Percentiles rank a stretch among this genome's conserved stretches.
phyloP scores from a whole-genome alignment of 192 early-diverging fungal species.

The Backusella sp. region DNA sequence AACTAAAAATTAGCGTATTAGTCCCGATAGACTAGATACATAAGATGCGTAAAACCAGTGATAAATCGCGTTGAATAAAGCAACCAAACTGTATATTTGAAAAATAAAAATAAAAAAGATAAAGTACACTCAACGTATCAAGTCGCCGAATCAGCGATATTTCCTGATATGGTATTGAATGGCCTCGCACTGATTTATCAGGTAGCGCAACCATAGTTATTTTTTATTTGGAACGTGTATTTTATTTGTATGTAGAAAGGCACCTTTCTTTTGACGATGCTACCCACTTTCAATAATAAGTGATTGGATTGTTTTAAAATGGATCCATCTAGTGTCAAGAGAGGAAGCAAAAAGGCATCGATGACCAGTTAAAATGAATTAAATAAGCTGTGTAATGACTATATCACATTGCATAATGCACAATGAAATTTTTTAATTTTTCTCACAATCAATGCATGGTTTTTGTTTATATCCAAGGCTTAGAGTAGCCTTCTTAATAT shows the following conservation, averaged over 20 bases:
- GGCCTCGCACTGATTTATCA: slow-evolving; percentile 72
- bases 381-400: not conserved
- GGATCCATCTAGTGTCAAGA: slow-evolving; percentile 36
- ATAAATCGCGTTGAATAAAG: slow-evolving; percentile 53
- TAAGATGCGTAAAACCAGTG: slow-evolving; percentile 52
- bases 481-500: not conserved
- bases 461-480: not conserved
- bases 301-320: slow-evolving; percentile 44
- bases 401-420: not conserved
- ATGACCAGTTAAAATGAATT: slow-evolving; percentile 50
- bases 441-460: not conserved
- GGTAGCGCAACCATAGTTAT: slow-evolving; percentile 70
- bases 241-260: slow-evolving; percentile 45
- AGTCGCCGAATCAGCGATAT: slow-evolving; percentile 42
- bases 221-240: slow-evolving; percentile 5
- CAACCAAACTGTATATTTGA: slow-evolving; percentile 23
- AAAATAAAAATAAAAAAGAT: too few relatives aligned
- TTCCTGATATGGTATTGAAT: slow-evolving; percentile 60
- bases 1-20: slow-evolving; percentile 59
- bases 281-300: slow-evolving; percentile 20
- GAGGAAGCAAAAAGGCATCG: slow-evolving; percentile 57
- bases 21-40: slow-evolving; percentile 46
- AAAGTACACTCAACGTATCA: slow-evolving; percentile 49
- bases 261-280: slow-evolving; percentile 41
- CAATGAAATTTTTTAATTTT: not conserved